phyloP scores from a whole-genome alignment of 352 stramenopile genomes.

The Globisporangium cystogenes region DNA sequence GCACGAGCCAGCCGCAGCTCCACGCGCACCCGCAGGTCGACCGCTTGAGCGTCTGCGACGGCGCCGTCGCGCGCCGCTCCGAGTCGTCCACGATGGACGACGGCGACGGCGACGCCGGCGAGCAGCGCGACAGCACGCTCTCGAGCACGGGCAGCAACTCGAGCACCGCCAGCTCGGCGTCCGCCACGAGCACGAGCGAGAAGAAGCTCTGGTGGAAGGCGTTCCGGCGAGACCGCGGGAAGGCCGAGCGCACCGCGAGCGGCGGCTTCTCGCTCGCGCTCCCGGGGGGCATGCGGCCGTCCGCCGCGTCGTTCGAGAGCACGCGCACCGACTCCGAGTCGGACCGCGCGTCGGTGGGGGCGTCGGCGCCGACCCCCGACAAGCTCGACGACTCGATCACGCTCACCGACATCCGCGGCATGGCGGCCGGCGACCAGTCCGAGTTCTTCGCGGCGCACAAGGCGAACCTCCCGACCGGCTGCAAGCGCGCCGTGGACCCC shows the following conservation, averaged over 20 bases:
- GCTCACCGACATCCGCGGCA: constrained; percentile 45
- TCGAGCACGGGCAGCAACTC: constrained; percentile 12
- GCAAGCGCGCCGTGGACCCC: constrained; percentile 49
- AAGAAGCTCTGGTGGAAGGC: constrained; percentile 72
- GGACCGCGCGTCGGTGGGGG: constrained; percentile 3
- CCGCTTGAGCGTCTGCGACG: constrained; percentile 22
- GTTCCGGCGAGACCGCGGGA: constrained; percentile 49
- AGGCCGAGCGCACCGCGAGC: constrained; percentile 60
- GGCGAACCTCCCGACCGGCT: constrained; percentile 32
- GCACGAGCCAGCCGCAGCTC: constrained; percentile 33
- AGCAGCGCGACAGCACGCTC: constrained; percentile 9
- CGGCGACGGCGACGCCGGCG: constrained; percentile 12
- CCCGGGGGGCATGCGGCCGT: constrained; percentile 17
- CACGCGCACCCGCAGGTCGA: constrained; percentile 32
- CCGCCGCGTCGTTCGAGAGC: constrained; percentile 18
- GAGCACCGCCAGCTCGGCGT: constrained; percentile 30
- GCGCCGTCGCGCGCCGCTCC: constrained; percentile 12
- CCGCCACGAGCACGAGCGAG: constrained; percentile 37
- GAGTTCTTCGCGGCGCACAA: constrained; percentile 51
- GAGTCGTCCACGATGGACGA: constrained; percentile 20
- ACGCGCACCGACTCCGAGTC: constrained; percentile 6
- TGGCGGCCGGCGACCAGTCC: constrained; percentile 39
- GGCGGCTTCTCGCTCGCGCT: constrained; percentile 56
- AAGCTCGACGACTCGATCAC: constrained; percentile 55
- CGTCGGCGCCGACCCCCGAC: constrained; percentile 16